These are phyloP conservation scores for Jackrogersella multiformis DNA, from an alignment of 495 filamentous ascomycete species.

Conservation along the genomic window DNA sequence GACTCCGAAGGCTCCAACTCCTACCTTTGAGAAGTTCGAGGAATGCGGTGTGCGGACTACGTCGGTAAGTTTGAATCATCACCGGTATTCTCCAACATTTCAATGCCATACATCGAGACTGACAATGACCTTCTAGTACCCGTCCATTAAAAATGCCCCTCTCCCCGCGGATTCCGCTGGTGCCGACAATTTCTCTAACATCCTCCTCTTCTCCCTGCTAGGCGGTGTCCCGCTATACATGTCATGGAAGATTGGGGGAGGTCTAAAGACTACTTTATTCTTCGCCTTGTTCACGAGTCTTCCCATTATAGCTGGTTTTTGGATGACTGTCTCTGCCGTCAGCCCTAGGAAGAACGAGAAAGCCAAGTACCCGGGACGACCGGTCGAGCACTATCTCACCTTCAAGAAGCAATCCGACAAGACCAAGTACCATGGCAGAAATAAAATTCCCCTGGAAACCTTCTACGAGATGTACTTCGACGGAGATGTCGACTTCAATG, in stretches of 20 bases:
- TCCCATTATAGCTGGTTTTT: slow-evolving; percentile 76
- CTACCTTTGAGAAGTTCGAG: slow-evolving; percentile 65
- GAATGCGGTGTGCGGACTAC: slow-evolving; percentile 80
- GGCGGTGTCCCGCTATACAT: slow-evolving; percentile 71
- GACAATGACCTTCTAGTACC: slow-evolving; percentile 64
- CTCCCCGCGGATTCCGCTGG: slow-evolving; percentile 80
- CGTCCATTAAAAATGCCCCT: slow-evolving; percentile 81
- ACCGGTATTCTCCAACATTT: background rate
- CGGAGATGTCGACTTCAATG: slow-evolving; percentile 85
- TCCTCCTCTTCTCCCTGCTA: slow-evolving; percentile 66
- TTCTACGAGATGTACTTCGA: slow-evolving; percentile 93
- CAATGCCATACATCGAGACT: too few relatives aligned
- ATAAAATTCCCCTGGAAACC: slow-evolving; percentile 85
- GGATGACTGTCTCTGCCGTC: slow-evolving; percentile 70
- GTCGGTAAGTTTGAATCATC: slow-evolving; percentile 60
- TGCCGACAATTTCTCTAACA: slow-evolving; percentile 74
- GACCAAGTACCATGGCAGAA: slow-evolving; percentile 76
- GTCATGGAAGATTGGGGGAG: slow-evolving; percentile 73
- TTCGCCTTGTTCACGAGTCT: slow-evolving; percentile 70
- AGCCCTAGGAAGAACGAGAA: slow-evolving; percentile 83
- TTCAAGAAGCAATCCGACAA: slow-evolving; percentile 81
- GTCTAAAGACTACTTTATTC: slow-evolving; percentile 76
- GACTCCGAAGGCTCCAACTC: slow-evolving; percentile 72
- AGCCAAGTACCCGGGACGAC: slow-evolving; percentile 76
- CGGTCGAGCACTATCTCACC: slow-evolving; percentile 83